A percentile compares a stretch with the other conserved stretches of the same genome.
Conservation (phyloP, 2,329 filamentous ascomycete species). For the Colletotrichum sp. region DNA sequence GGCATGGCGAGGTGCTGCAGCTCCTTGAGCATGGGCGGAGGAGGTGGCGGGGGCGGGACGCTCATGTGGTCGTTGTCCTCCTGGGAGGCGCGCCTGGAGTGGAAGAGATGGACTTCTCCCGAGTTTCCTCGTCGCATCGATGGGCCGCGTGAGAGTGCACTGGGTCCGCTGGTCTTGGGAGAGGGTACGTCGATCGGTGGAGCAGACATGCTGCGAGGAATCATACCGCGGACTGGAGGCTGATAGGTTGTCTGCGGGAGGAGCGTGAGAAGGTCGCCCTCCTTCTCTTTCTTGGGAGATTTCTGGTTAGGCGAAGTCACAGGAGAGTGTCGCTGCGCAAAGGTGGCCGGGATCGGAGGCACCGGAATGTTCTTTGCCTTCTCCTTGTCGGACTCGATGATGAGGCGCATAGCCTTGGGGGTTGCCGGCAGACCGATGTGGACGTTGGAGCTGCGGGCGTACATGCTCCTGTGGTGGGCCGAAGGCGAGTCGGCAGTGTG, state of each 20-base stretch:
- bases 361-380: slow-evolving; percentile 30
- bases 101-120: slow-evolving; percentile 43
- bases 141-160: slow-evolving; percentile 30
- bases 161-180: slow-evolving; percentile 31
- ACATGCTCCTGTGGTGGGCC: slow-evolving; percentile 45
- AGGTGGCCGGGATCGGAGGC: slow-evolving; percentile 56
- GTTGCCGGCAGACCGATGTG: slow-evolving; percentile 86
- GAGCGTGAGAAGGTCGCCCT: slow-evolving; percentile 46
- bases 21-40: slow-evolving; percentile 62
- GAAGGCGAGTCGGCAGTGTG: slow-evolving; percentile 67
- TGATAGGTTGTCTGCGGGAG: slow-evolving; percentile 49
- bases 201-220: slow-evolving; percentile 68
- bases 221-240: slow-evolving; percentile 52
- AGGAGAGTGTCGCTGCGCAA: slow-evolving; percentile 47
- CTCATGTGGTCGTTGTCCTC: slow-evolving; percentile 42
- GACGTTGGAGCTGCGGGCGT: slow-evolving; percentile 46
- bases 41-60: slow-evolving; percentile 56
- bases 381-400: slow-evolving; percentile 67
- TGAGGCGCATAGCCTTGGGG: slow-evolving; percentile 86
- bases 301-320: slow-evolving; percentile 38
- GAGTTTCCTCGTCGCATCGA: slow-evolving; percentile 40
- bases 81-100: slow-evolving; percentile 1
- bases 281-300: slow-evolving; percentile 36
- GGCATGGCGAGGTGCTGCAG: slow-evolving; percentile 66
- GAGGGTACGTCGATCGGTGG: slow-evolving; percentile 41